A percentile compares a stretch with the other conserved stretches of the same genome.
Conservation (phyloP, 345 rosid genomes). For the Xanthoceras sorbifolium region DNA sequence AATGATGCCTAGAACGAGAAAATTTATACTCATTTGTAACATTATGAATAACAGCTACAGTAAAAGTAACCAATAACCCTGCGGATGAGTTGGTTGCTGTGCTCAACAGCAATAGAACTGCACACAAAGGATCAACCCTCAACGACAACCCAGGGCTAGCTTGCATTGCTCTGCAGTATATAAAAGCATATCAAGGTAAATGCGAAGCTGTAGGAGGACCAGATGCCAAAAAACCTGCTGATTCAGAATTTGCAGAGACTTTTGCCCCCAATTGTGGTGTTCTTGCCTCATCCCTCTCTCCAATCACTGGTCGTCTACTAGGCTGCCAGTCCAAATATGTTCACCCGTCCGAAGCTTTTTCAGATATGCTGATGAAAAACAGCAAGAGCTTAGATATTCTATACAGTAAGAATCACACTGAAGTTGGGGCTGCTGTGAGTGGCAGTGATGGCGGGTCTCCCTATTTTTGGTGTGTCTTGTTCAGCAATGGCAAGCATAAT, state of each 20-base stretch:
- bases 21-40: not conserved
- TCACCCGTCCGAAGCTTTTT: conserved; percentile 57
- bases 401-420: conserved; percentile 62
- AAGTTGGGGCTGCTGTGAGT: conserved; percentile 63
- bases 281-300: conserved; percentile 46
- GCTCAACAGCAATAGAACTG: conserved; percentile 57
- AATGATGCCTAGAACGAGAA: conserved; percentile 3
- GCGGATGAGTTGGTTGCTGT: conserved; percentile 61
- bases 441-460: conserved; percentile 68
- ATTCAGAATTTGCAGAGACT: conserved; percentile 49
- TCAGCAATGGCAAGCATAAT: conserved; percentile 62
- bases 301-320: conserved; percentile 66
- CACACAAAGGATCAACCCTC: conserved; percentile 51
- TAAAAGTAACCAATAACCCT: conserved; percentile 61
- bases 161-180: conserved; percentile 74
- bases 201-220: conserved; percentile 61
- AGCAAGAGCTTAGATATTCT: conserved; percentile 57
- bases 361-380: conserved; percentile 49
- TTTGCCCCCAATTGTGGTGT: conserved; percentile 77
- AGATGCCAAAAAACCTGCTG: conserved; percentile 66
- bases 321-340: conserved; percentile 59
- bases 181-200: conserved; percentile 68
- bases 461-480: conserved; percentile 75
- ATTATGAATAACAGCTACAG: conserved; percentile 25
- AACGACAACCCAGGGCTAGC: conserved; percentile 60